Conservation (phyloP, 1,284 basidiomycete species). For the Nidula niveotomentosa region DNA sequence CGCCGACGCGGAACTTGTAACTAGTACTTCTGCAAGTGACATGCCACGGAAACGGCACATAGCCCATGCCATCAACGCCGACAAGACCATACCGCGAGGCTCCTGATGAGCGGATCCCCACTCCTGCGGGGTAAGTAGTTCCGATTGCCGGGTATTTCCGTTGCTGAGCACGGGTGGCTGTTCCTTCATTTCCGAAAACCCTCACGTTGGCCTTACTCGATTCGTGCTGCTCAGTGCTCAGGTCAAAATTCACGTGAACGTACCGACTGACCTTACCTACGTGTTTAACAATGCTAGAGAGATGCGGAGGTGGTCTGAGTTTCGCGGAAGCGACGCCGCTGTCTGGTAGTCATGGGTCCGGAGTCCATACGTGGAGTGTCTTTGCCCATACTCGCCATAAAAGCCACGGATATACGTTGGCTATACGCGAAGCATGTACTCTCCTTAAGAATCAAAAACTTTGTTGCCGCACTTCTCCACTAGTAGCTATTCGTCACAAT, state of each 20-base stretch:
- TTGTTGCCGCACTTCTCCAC: constrained; percentile 1
- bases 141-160: background rate
- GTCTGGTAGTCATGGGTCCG: too few relatives aligned
- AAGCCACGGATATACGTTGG: background rate
- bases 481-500: background rate
- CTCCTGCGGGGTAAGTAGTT: too few relatives aligned
- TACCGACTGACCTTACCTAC: too few relatives aligned
- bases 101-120: background rate
- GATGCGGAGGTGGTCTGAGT: too few relatives aligned
- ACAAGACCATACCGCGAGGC: background rate
- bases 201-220: background rate
- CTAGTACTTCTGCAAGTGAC: too few relatives aligned
- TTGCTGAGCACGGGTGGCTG: background rate
- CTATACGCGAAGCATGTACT: background rate
- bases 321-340: too few relatives aligned
- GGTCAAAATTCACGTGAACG: background rate
- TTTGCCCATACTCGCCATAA: background rate
- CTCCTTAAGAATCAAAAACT: background rate
- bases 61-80: background rate
- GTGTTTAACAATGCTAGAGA: too few relatives aligned
- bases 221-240: background rate
- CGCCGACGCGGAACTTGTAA: too few relatives aligned
- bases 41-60: too few relatives aligned
- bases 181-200: background rate
- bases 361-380: too few relatives aligned